phyloP scores from a whole-genome alignment of 192 early-diverging fungal genomes.

The Coemansia sp. region DNA sequence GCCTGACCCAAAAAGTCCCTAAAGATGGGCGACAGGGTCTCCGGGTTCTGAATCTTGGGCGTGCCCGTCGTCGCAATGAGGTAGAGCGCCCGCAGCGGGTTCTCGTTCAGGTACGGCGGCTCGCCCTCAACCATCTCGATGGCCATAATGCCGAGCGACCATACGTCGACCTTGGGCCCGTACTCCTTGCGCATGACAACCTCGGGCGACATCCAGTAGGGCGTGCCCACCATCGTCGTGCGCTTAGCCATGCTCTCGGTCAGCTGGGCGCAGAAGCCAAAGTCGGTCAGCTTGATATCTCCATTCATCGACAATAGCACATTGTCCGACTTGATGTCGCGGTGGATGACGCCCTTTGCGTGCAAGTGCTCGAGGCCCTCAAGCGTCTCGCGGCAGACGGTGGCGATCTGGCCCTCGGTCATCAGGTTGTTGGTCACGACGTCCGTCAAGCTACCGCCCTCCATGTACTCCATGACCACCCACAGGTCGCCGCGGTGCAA shows the following conservation, averaged over 20 bases:
- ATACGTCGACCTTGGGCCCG: slow-evolving; percentile 77
- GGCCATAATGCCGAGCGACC: slow-evolving; percentile 96
- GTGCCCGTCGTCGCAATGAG: slow-evolving; percentile 96
- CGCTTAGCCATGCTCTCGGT: slow-evolving; percentile 79
- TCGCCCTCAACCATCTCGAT: slow-evolving; percentile 98
- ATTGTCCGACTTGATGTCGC: slow-evolving; percentile 90
- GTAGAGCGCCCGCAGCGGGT: slow-evolving; percentile 89
- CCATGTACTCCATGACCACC: slow-evolving; percentile 99
- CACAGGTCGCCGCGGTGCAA: slow-evolving; percentile 87
- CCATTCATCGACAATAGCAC: slow-evolving; percentile 78
- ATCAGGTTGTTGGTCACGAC: slow-evolving; percentile 92
- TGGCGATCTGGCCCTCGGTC: slow-evolving; percentile 92
- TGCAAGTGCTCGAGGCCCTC: slow-evolving; percentile 81
- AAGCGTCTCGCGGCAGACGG: slow-evolving; percentile 80
- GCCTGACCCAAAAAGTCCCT: slow-evolving; percentile 77
- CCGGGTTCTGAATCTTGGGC: slow-evolving; percentile 85
- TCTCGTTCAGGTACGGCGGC: slow-evolving; percentile 93
- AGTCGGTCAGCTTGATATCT: slow-evolving; percentile 90
- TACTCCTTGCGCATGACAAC: slow-evolving; percentile 80
- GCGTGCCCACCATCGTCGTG: slow-evolving; percentile 85
- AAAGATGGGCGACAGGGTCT: slow-evolving; percentile 72
- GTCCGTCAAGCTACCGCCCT: slow-evolving; percentile 96
- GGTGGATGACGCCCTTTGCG: slow-evolving; percentile 78
- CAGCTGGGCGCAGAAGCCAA: slow-evolving; percentile 92
- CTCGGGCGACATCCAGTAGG: slow-evolving; percentile 88